These are phyloP conservation scores for Fusarium drepaniforme DNA, from an alignment of 2,329 filamentous ascomycete genomes.

Conservation along the genomic window DNA sequence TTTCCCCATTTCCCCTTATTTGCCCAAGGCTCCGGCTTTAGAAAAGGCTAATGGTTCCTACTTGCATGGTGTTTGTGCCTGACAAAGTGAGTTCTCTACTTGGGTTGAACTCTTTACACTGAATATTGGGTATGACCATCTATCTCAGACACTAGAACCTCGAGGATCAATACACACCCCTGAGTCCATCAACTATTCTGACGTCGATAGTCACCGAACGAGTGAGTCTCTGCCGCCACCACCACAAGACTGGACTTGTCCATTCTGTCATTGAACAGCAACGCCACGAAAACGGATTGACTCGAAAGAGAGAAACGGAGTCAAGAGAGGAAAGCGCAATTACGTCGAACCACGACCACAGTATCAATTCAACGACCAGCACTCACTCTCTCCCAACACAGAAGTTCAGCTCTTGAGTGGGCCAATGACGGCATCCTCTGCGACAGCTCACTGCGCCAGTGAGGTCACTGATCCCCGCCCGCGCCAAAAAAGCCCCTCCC, in stretches of 20 bases:
- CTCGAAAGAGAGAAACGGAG: slow-evolving; percentile 32
- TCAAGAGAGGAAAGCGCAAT: slow-evolving; percentile 7
- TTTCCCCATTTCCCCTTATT: slow-evolving; percentile 31
- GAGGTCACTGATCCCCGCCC: slow-evolving; percentile 40
- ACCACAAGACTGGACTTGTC: neutral
- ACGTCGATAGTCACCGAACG: slow-evolving; percentile 18
- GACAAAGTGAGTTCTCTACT: neutral
- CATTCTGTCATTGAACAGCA: slow-evolving; percentile 1
- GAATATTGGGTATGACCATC: slow-evolving; percentile 7
- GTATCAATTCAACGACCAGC: slow-evolving; percentile 11
- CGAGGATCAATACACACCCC: slow-evolving; percentile 3
- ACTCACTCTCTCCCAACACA: neutral
- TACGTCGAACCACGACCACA: slow-evolving; percentile 28
- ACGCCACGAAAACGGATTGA: slow-evolving; percentile 32
- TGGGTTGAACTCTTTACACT: neutral
- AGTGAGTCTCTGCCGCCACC: neutral
- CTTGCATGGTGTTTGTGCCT: neutral
- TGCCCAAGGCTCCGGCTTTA: neutral
- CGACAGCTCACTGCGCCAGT: slow-evolving; percentile 31
- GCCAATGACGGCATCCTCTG: slow-evolving; percentile 42
- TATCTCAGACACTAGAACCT: neutral
- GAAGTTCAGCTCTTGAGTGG: slow-evolving; percentile 19
- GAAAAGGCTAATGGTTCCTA: neutral
- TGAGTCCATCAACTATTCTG: slow-evolving; percentile 26
- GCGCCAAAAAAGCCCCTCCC: slow-evolving; percentile 12